Evolutionary conservation across 306 rosid species (phyloP).

Genomic region (Castanopsis chinensis): DNA sequence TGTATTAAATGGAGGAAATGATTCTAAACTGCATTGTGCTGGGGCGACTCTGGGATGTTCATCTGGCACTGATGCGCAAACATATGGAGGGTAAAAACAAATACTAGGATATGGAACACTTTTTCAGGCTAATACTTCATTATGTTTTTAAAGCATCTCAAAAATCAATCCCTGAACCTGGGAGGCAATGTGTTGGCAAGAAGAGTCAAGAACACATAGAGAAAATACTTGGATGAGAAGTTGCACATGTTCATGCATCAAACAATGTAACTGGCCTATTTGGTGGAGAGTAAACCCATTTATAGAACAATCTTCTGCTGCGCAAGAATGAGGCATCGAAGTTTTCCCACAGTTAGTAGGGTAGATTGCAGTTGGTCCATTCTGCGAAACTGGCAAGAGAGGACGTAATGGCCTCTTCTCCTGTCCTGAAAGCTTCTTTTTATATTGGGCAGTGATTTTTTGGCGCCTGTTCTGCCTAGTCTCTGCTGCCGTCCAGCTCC

Average conservation of each 20-base stretch:
- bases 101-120: slow-evolving; percentile 67
- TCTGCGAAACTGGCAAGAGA: slow-evolving; percentile 67
- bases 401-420: slow-evolving; percentile 76
- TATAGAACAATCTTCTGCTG: slow-evolving; percentile 49
- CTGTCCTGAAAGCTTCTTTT: slow-evolving; percentile 48
- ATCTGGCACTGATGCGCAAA: slow-evolving; percentile 43
- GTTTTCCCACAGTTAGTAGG: slow-evolving; percentile 34
- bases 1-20: slow-evolving; percentile 34
- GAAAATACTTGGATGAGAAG: slow-evolving; percentile 93
- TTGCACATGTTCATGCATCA: slow-evolving; percentile 90
- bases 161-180: slow-evolving; percentile 69
- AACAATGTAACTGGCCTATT: slow-evolving; percentile 73
- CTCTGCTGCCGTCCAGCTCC: slow-evolving; percentile 68
- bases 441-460: slow-evolving; percentile 43
- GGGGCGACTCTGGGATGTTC: slow-evolving; percentile 40
- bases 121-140: slow-evolving; percentile 54
- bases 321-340: slow-evolving; percentile 48
- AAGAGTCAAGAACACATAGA: slow-evolving; percentile 67
- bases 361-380: slow-evolving; percentile 41
- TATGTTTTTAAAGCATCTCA: slow-evolving; percentile 75
- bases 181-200: slow-evolving; percentile 75
- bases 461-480: slow-evolving; percentile 78
- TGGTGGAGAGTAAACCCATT: slow-evolving; percentile 83
- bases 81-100: slow-evolving; percentile 57
- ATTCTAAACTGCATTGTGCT: slow-evolving; percentile 32